phyloP scores from a whole-genome alignment of 371 early-diverging fungal genomes.

The Saksenaea oblongispora region DNA sequence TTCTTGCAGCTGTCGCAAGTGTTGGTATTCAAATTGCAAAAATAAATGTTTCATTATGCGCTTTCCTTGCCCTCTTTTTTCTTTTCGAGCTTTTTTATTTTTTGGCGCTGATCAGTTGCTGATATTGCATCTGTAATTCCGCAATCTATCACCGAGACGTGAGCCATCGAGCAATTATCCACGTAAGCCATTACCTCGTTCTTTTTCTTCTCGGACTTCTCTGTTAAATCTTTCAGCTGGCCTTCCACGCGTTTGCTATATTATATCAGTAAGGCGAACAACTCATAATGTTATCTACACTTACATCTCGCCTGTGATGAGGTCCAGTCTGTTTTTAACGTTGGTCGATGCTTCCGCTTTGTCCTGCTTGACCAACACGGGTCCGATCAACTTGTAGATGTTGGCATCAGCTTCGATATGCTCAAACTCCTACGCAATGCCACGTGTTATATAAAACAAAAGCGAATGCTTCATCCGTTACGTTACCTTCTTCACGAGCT shows the following conservation, averaged over 20 bases:
- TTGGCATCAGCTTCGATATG: constrained; percentile 76
- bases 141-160: constrained; percentile 7
- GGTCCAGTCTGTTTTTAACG: constrained; percentile 92
- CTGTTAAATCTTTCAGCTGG: constrained; percentile 56
- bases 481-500: constrained; percentile 79
- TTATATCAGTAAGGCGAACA: constrained; percentile 1
- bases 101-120: constrained; percentile 1
- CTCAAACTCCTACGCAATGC: constrained; percentile 76
- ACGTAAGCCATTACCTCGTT: constrained; percentile 12
- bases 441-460: not conserved
- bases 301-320: constrained; percentile 88
- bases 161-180: not conserved
- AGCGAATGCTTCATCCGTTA: not conserved
- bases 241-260: constrained; percentile 80
- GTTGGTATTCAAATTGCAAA: too few relatives aligned
- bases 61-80: not conserved
- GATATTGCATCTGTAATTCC: constrained; percentile 26
- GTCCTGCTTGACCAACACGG: constrained; percentile 94
- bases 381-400: constrained; percentile 94
- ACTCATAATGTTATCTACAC: constrained; percentile 1
- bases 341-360: constrained; percentile 82
- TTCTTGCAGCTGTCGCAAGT: too few relatives aligned
- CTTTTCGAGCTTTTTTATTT: not conserved
- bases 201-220: constrained; percentile 26
- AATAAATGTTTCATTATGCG: too few relatives aligned